These are phyloP conservation scores for Pleurotus eryngii DNA, from an alignment of 768 basidiomycete species.

Conservation along the genomic window DNA sequence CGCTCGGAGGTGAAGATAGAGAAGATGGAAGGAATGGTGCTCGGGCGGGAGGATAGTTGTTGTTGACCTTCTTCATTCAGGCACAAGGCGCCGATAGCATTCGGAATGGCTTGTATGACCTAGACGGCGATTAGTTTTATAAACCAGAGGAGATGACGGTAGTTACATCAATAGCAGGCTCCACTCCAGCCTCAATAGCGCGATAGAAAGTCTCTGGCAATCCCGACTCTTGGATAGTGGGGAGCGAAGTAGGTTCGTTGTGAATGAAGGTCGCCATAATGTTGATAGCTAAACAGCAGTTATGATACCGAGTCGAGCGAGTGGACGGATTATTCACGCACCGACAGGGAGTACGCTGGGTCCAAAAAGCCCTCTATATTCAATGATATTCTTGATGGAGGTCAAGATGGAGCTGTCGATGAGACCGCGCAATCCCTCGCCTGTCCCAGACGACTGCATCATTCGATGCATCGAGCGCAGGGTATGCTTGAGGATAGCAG, in stretches of 20 bases:
- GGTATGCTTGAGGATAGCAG: constrained; percentile 84
- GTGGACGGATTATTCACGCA: constrained; percentile 29
- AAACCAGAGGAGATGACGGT: background rate
- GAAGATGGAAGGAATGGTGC: constrained; percentile 83
- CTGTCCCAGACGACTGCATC: constrained; percentile 94
- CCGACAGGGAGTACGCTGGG: constrained; percentile 82
- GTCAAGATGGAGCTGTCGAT: constrained; percentile 86
- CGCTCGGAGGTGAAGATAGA: constrained; percentile 82
- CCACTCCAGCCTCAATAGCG: constrained; percentile 79
- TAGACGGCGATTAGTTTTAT: constrained; percentile 25
- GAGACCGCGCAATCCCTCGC: constrained; percentile 90
- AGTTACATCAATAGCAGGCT: constrained; percentile 82
- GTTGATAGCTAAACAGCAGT: constrained; percentile 65
- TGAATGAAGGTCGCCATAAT: constrained; percentile 97
- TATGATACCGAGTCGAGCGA: constrained; percentile 9
- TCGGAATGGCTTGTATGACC: constrained; percentile 91
- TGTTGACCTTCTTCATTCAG: constrained; percentile 88
- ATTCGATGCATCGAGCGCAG: constrained; percentile 92
- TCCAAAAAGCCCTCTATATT: constrained; percentile 80
- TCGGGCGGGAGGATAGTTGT: constrained; percentile 71
- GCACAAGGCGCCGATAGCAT: constrained; percentile 94
- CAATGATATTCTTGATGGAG: constrained; percentile 85
- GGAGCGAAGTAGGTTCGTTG: constrained; percentile 94
- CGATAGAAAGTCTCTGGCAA: constrained; percentile 88
- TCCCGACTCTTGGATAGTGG: constrained; percentile 88